phyloP scores from a whole-genome alignment of 768 basidiomycete genomes.

The Naganishia friedmannii region DNA sequence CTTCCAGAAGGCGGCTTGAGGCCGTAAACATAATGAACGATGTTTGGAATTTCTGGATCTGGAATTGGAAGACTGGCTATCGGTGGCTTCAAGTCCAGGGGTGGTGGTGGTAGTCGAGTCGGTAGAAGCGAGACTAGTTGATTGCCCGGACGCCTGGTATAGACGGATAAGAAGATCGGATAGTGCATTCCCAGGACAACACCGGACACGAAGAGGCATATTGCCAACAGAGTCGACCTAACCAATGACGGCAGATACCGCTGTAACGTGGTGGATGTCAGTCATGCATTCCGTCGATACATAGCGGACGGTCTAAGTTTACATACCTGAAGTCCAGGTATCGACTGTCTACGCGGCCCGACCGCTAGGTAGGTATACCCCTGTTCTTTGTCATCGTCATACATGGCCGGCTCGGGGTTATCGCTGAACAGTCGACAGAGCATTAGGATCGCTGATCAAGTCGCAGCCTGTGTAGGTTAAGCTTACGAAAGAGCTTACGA shows the following conservation, averaged over 20 bases:
- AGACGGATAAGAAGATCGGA: constrained; percentile 41
- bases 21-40: constrained; percentile 51
- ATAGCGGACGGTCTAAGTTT: not conserved
- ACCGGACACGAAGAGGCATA: constrained; percentile 34
- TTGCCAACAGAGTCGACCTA: not conserved
- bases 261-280: not conserved
- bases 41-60: constrained; percentile 40
- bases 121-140: constrained; percentile 30
- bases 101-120: constrained; percentile 32
- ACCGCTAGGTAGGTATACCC: not conserved
- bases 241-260: not conserved
- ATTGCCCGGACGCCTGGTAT: constrained; percentile 34
- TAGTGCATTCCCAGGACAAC: constrained; percentile 38
- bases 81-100: constrained; percentile 25
- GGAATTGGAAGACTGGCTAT: constrained; percentile 33
- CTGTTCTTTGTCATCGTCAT: constrained; percentile 9
- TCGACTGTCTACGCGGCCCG: constrained; percentile 2
- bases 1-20: constrained; percentile 38
- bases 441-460: not conserved
- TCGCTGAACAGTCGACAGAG: not conserved
- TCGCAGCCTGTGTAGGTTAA: not conserved
- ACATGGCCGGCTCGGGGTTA: not conserved
- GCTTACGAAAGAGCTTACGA: not conserved
- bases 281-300: not conserved
- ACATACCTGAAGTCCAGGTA: constrained; percentile 1